A percentile compares a stretch with the other conserved stretches of the same genome.
phyloP scores from a whole-genome alignment of 495 filamentous ascomycete species.

The Talaromyces thailandensis region DNA sequence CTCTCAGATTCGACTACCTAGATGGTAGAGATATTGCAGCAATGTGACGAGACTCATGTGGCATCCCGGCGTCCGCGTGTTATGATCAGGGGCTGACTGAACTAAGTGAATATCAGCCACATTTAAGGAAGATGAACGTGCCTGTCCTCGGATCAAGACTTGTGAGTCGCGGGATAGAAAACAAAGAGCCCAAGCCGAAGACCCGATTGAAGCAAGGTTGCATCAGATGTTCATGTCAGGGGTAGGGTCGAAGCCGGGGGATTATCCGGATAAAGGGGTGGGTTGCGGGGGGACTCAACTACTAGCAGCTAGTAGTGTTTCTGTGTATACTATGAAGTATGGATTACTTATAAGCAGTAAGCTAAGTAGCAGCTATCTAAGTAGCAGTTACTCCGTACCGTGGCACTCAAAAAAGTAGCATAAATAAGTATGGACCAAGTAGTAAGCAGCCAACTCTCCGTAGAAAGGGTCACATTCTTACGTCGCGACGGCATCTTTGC shows the following conservation, averaged over 20 bases:
- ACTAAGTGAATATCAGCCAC: neutral
- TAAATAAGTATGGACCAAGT: neutral
- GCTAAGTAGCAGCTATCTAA: too few species aligned
- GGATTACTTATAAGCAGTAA: neutral
- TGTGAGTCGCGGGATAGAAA: neutral
- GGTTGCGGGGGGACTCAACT: neutral
- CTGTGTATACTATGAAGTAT: neutral
- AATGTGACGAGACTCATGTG: neutral
- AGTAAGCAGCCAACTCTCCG: neutral
- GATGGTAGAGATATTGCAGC: neutral
- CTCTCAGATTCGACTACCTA: neutral
- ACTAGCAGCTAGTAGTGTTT: neutral
- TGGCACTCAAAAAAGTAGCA: neutral
- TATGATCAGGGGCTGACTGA: neutral
- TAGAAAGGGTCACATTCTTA: constrained; percentile 6
- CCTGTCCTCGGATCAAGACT: neutral
- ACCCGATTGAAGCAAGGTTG: neutral
- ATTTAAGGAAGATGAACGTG: neutral
- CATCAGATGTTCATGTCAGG: neutral
- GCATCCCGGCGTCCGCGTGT: neutral
- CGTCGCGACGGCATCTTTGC: neutral
- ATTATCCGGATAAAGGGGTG: neutral
- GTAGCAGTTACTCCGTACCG: too few species aligned
- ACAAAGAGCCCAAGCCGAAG: neutral
- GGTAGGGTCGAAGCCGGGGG: neutral